Base-by-base conservation (phyloP, 257 asterid species). In the Petunia axillaris region DNA sequence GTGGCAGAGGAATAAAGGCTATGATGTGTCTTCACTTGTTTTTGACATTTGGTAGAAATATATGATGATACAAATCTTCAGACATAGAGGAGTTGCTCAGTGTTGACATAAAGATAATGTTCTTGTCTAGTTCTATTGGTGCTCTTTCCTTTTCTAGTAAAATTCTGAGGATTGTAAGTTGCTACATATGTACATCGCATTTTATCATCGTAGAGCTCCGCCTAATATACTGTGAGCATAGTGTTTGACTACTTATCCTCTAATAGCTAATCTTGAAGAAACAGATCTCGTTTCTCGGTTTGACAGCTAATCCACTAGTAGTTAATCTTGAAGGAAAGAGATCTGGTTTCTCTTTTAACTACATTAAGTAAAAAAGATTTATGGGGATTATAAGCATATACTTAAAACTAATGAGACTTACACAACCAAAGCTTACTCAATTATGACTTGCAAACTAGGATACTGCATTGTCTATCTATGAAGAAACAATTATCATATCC, bases 1-100 rank as follows among this genome's bases (percentile, higher is more conserved):
- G 79, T 81, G 84, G 84, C 68, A 77, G 68, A 43, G 83, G 85
- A 85, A 83, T 85, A 85, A 77, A 57, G 78, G 62, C 50, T 75
- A 63, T 54, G 13, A 54, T 48, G 58, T 68, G 58, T 38, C 11
- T 35, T 75, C 59, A 82, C 83, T 79, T 79, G 65, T 77, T 79
- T 82, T 79, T 64, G 43, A 66, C 64, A 6, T 44, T 59, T 57
- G 58, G 74, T 78, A 54, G 37, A 48, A 57, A 25, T 76, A 46
- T 67, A 60, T 43, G 25, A 54, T 75, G 53, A 58, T 54, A 68
- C 40, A 59, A 65, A 77, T 73, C 25, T 77, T 52, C 41, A 36
- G 57, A 79, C 79, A 41, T 38, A 75, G 38, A 66, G 36, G 53
- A 14, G 13, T 37, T 66, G 35, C 53, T 65, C 6, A 6, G 37